These are phyloP conservation scores for Russula compacta DNA, from an alignment of 768 basidiomycete species.

Conservation along the genomic window DNA sequence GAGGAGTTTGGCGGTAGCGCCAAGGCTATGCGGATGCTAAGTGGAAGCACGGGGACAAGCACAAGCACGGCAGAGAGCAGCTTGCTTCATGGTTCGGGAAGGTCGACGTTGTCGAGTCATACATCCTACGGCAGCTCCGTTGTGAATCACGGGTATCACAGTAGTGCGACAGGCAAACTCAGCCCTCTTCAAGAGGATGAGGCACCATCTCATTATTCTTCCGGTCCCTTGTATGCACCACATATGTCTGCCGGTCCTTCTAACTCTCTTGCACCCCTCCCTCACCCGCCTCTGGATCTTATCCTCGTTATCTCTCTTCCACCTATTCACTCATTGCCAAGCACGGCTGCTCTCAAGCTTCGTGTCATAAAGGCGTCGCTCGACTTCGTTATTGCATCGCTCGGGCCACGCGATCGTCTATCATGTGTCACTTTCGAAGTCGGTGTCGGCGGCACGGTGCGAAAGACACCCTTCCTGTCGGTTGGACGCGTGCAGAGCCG, in stretches of 20 bases:
- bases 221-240: constrained; percentile 29
- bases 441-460: constrained; percentile 68
- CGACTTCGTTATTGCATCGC: constrained; percentile 72
- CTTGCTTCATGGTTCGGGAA: constrained; percentile 48
- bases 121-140: constrained; percentile 38
- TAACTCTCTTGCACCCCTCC: constrained; percentile 71
- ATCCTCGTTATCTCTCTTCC: constrained; percentile 89
- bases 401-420: constrained; percentile 72
- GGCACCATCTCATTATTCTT: constrained; percentile 6
- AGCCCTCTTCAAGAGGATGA: constrained; percentile 21
- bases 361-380: constrained; percentile 84
- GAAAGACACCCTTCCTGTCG: constrained; percentile 90
- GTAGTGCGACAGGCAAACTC: constrained; percentile 16
- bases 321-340: constrained; percentile 55
- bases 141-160: constrained; percentile 9
- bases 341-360: constrained; percentile 77
- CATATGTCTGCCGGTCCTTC: constrained; percentile 67
- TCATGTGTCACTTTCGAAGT: constrained; percentile 91
- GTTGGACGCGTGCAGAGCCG: constrained; percentile 62
- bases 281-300: constrained; percentile 84
- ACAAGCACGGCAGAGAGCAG: constrained; percentile 53
- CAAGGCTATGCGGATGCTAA: constrained; percentile 73
- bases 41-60: constrained; percentile 56
- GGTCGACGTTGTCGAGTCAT: constrained; percentile 65
- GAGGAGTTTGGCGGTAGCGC: constrained; percentile 74